These are phyloP conservation scores for Penicillium lividum DNA, from an alignment of 495 filamentous ascomycete genomes.

Conservation along the genomic window DNA sequence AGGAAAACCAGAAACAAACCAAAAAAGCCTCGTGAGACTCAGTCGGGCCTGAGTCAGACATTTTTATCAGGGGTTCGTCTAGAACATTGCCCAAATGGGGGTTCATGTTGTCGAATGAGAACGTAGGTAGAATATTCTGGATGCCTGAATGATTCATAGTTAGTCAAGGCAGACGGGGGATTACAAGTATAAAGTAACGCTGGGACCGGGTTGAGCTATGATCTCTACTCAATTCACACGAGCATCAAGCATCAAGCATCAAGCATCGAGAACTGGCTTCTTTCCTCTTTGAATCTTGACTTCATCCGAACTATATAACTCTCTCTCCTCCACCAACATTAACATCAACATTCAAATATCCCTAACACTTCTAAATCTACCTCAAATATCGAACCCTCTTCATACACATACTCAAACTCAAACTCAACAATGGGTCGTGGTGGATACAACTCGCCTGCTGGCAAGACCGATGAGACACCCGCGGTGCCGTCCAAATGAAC, in stretches of 20 bases:
- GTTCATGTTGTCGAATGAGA: neutral
- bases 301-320: neutral
- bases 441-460: slow-evolving; percentile 50
- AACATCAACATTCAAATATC: neutral
- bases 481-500: neutral
- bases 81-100: slow-evolving; percentile 18
- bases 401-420: neutral
- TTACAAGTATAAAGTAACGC: neutral
- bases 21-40: slow-evolving; percentile 1
- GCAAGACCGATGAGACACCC: slow-evolving; percentile 9
- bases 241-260: too few relatives aligned
- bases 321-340: neutral
- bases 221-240: neutral
- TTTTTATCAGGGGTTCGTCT: slow-evolving; percentile 7
- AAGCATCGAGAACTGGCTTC: too few relatives aligned
- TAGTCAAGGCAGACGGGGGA: neutral
- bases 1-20: neutral
- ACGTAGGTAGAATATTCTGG: slow-evolving; percentile 9
- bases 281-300: neutral
- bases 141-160: slow-evolving; percentile 16
- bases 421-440: slow-evolving; percentile 49
- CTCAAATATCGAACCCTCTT: neutral
- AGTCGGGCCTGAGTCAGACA: slow-evolving; percentile 23
- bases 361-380: neutral
- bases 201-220: neutral